phyloP scores from a whole-genome alignment of 2,329 filamentous ascomycete species.

The Falciphora oryzae region DNA sequence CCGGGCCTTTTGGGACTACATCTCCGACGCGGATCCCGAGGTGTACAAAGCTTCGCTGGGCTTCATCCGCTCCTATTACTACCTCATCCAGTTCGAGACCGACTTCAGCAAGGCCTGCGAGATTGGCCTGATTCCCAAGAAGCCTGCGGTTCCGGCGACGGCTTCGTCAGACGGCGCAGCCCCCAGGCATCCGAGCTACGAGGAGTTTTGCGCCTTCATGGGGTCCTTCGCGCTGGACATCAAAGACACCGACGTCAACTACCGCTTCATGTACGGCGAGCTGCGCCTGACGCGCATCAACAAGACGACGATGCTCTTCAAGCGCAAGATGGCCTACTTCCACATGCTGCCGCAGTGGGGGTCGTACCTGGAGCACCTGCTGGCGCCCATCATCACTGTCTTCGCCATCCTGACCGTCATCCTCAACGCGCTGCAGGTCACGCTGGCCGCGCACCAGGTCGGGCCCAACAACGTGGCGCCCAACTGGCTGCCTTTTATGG shows the following conservation, averaged over 20 bases:
- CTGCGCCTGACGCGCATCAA: slow-evolving; percentile 31
- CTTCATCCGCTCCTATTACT: slow-evolving; percentile 30
- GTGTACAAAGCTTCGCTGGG: slow-evolving; percentile 25
- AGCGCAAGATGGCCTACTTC: slow-evolving; percentile 20
- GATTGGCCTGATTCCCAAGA: slow-evolving; percentile 21
- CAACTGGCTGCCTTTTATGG: slow-evolving; percentile 18
- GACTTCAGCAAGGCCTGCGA: slow-evolving; percentile 29
- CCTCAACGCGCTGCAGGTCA: slow-evolving; percentile 25
- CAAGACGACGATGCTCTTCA: slow-evolving; percentile 18
- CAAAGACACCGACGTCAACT: slow-evolving; percentile 22
- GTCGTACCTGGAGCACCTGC: slow-evolving; percentile 19
- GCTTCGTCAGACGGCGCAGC: not conserved
- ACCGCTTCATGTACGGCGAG: slow-evolving; percentile 32
- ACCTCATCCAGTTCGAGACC: slow-evolving; percentile 27
- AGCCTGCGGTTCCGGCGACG: slow-evolving; percentile 13
- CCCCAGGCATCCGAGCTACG: slow-evolving; percentile 19
- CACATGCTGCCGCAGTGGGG: slow-evolving; percentile 24
- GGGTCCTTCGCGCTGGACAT: slow-evolving; percentile 18
- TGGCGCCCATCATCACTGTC: slow-evolving; percentile 22
- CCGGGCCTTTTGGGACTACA: slow-evolving; percentile 27
- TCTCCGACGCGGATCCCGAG: slow-evolving; percentile 16
- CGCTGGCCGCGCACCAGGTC: slow-evolving; percentile 16
- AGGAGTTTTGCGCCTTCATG: slow-evolving; percentile 25
- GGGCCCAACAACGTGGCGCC: not conserved
- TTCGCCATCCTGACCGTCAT: slow-evolving; percentile 23